These are phyloP conservation scores for Colletotrichum musae DNA, from an alignment of 2,329 filamentous ascomycete species.

Conservation along the genomic window DNA sequence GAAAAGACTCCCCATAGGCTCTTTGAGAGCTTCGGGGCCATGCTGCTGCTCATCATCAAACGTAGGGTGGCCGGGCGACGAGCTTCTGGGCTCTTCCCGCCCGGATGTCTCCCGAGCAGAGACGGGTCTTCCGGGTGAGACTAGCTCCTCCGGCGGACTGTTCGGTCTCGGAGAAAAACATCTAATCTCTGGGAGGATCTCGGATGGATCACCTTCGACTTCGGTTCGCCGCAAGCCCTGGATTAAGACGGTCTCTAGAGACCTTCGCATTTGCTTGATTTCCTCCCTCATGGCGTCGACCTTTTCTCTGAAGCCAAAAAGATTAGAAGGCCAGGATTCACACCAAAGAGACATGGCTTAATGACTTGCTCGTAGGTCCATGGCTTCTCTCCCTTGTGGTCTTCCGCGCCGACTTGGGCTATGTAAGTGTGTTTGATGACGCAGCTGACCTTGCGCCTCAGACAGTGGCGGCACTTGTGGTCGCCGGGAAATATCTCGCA, in stretches of 20 bases:
- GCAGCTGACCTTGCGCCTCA: conserved; percentile 18
- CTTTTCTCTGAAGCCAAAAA: background rate
- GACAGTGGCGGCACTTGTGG: conserved; percentile 14
- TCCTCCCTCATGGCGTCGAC: conserved; percentile 9
- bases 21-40: conserved; percentile 49
- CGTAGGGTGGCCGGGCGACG: background rate
- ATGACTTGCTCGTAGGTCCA: background rate
- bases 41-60: conserved; percentile 43
- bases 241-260: conserved; percentile 2
- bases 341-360: too few relatives aligned
- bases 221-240: too few relatives aligned
- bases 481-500: conserved; percentile 25
- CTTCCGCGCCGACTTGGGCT: conserved; percentile 8
- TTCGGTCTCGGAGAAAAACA: too few relatives aligned
- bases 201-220: too few relatives aligned
- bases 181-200: too few relatives aligned
- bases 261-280: background rate
- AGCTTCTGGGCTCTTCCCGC: background rate
- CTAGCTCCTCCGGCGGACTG: background rate
- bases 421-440: conserved; percentile 5
- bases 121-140: background rate
- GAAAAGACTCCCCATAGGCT: conserved; percentile 68
- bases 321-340: background rate
- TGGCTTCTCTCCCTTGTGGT: background rate
- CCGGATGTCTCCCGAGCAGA: background rate